These are phyloP conservation scores for Reutealis trisperma DNA, from an alignment of 345 rosid species.

Conservation along the genomic window DNA sequence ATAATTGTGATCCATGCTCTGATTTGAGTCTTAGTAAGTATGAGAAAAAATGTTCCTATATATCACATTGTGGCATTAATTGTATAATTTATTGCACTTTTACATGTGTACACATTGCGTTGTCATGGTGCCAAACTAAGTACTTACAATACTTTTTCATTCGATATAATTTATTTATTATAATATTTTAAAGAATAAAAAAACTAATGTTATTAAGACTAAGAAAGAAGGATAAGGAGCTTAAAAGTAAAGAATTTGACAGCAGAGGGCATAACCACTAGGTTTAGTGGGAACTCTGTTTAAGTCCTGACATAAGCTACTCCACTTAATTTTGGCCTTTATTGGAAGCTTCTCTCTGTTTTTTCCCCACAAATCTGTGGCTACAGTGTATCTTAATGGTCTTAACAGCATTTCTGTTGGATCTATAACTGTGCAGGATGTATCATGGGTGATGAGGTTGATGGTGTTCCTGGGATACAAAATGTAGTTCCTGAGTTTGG, in stretches of 20 bases:
- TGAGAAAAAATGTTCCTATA: conserved; percentile 7
- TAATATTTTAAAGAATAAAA: background rate
- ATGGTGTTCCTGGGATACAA: conserved; percentile 90
- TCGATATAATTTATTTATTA: background rate
- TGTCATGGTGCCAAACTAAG: background rate
- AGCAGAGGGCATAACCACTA: background rate
- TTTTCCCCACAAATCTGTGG: background rate
- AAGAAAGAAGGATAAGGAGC: background rate
- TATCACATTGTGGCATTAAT: background rate
- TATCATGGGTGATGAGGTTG: conserved; percentile 88
- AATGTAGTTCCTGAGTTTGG: conserved; percentile 85
- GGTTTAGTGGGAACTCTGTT: background rate
- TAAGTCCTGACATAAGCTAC: background rate
- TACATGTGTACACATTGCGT: background rate
- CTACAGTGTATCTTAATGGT: background rate
- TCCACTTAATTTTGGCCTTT: background rate
- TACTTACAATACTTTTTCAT: background rate
- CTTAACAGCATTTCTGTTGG: background rate
- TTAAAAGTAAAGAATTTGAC: background rate
- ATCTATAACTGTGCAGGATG: conserved; percentile 51
- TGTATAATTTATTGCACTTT: background rate
- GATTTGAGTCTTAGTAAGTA: conserved; percentile 88
- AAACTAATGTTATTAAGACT: background rate
- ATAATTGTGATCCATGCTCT: conserved; percentile 73
- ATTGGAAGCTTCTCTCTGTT: background rate